These are phyloP conservation scores for Boletus sensibilis DNA, from an alignment of 768 basidiomycete genomes.

Conservation along the genomic window DNA sequence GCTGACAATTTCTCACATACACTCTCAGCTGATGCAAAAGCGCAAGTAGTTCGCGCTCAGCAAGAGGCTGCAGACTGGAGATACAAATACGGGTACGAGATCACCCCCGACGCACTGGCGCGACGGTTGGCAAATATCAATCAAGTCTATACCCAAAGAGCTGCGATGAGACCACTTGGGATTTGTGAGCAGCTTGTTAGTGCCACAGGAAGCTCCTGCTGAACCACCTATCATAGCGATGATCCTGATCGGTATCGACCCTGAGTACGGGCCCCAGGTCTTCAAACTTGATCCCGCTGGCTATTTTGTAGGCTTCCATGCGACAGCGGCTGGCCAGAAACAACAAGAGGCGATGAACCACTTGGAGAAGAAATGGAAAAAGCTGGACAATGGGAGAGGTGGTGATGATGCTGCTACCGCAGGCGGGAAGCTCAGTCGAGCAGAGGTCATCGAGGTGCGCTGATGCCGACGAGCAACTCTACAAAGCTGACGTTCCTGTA, in stretches of 20 bases:
- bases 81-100: conserved; percentile 97
- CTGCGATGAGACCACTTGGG: conserved; percentile 94
- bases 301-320: conserved; percentile 98
- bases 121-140: conserved; percentile 96
- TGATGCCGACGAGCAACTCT: neutral
- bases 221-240: conserved; percentile 59
- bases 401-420: conserved; percentile 78
- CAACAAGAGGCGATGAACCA: conserved; percentile 99
- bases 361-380: conserved; percentile 99
- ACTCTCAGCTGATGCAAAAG: conserved; percentile 79
- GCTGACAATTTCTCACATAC: conserved; percentile 1
- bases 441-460: conserved; percentile 87
- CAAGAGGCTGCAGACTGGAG: conserved; percentile 89
- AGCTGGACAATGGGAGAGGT: conserved; percentile 73
- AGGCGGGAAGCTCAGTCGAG: conserved; percentile 66
- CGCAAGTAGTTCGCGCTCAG: conserved; percentile 85
- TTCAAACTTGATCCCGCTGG: conserved; percentile 99
- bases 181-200: conserved; percentile 61
- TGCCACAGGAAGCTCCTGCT: neutral
- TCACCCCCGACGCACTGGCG: conserved; percentile 94
- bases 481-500: conserved; percentile 31
- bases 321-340: conserved; percentile 93
- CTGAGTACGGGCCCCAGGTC: conserved; percentile 90
- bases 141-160: conserved; percentile 97
- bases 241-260: conserved; percentile 92